Evolutionary conservation across 345 rosid species (phyloP), one percentile per base, ranked within the genome.

Genomic region (Lepidium africanum): DNA sequence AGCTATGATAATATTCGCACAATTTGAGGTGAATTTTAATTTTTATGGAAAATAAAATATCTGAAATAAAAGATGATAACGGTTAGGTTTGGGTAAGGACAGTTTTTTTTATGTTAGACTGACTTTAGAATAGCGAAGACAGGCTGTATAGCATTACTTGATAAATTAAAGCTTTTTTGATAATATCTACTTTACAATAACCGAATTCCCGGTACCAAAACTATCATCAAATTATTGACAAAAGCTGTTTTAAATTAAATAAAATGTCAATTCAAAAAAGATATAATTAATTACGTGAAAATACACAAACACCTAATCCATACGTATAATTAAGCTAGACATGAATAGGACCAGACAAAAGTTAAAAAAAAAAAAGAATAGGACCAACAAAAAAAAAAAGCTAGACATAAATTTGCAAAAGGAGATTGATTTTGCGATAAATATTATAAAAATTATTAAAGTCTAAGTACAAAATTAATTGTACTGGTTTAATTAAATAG

Each of bases 51-150:
- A 51, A 43, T 10, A 67, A 67, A 41, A 70, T 55, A 72, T 65
- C 66, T 57, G 76, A 55, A 65, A 47, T 65, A 64, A 61, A 30
- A 63, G 65, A 63, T 16, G 33, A 62, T 54, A 63, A 69, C 78
- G 70, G 78, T 69, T 75, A 69, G 74, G 78, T 69, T 69, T 50
- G 70, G 65, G 74, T 56, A 69, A 75, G 69, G 78, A 75, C 74
- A 75, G 70, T 61, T 75, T 61, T 27, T 36, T 19, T 39, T 10
- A 53, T 53, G 63, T 19, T 51, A 59, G 65, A 62, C 54, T 69
- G 75, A 75, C 78, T 75, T 69, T 69, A 30, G 60, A 75, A 55
- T 63, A 54, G 65, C 52, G 27, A 32, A 39, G 78, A 10, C 78
- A 75, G 74, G 59, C 74, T 75, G 74, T 69, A 69, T 55, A 40